Conservation (phyloP, 805 yeast genomes). For the Blastobotrys mokoenaii region DNA sequence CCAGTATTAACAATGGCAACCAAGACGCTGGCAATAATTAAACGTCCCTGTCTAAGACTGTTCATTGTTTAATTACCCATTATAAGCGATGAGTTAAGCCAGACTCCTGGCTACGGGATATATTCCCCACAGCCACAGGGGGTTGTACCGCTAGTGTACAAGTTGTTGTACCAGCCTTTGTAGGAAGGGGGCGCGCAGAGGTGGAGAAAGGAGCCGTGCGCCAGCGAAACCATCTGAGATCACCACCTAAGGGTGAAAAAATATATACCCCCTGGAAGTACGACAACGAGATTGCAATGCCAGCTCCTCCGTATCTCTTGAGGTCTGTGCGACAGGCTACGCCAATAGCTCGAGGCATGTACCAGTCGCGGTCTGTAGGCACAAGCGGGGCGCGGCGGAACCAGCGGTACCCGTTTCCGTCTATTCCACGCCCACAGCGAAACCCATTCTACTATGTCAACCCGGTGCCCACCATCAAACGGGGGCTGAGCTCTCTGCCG, state of each 20-base stretch:
- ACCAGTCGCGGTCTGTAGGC: neutral
- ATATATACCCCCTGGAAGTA: neutral
- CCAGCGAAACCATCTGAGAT: too few species aligned
- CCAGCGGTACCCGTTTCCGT: conserved; percentile 16
- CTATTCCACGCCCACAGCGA: conserved; percentile 20
- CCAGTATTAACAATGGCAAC: too few species aligned
- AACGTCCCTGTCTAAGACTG: too few species aligned
- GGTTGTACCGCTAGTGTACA: too few species aligned
- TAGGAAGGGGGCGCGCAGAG: neutral
- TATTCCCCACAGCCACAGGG: too few species aligned
- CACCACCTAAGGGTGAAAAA: neutral
- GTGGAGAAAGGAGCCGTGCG: neutral
- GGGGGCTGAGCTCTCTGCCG: conserved; percentile 13
- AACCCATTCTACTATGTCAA: conserved; percentile 17
- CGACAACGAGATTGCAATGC: conserved; percentile 2
- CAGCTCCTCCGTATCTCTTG: conserved; percentile 9
- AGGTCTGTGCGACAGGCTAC: neutral
- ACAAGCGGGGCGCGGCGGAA: neutral
- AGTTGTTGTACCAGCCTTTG: too few species aligned
- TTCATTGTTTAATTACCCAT: too few species aligned
- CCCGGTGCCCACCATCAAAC: conserved; percentile 17
- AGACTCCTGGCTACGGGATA: too few species aligned
- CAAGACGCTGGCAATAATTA: too few species aligned
- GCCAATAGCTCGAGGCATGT: neutral
- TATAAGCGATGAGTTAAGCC: too few species aligned